Evolutionary conservation across 192 early-diverging fungal species (phyloP), one percentile per base, ranked within the genome.

Genomic region (Mortierella alpina): DNA sequence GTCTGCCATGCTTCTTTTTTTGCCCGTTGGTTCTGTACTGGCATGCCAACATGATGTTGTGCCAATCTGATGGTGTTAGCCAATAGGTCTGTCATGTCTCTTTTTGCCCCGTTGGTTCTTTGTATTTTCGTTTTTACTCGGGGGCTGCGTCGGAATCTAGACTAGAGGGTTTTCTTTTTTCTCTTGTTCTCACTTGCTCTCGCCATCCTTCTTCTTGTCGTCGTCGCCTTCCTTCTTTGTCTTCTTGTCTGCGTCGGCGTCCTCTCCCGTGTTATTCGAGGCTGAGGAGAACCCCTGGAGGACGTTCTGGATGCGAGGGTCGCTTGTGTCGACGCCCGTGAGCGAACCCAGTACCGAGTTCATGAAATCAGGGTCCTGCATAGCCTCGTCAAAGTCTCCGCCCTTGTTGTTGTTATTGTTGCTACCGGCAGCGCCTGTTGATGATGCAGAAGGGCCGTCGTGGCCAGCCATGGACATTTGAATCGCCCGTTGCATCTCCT

Each of bases 251-350:
- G 70, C 61, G 17, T 70, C 71, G 14, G 72, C 46, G 4, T 82
- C 61, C 23, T 70, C 52, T 2, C 62, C 57, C 4, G 69, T 64
- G 48, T 72, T 68, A 59, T 67, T 71, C 39, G 72, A 66, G 22
- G 72, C 67, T 20, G 63, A 65, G 10, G 72, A 65, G 40, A 81
- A 75, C 3, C 86, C 86, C 22, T 89, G 82, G 8, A 91, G 83
- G 15, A 90, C 92, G 31, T 88, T 86, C 82, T 93, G 87, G 61
- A 97, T 84, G 53, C 92, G 90, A 31, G 94, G 94, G 82, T 96
- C 96, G 60, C 91, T 89, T 6, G 93, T 83, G 77, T 97, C 92
- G 12, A 98, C 95, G 48, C 97, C 97, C 13, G 95, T 94, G 46
- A 98, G 88, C 20, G 90, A 88, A 12, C 92, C 91, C 5, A 97